Evolutionary conservation across 139 green algal species (phyloP), one percentile per base, ranked within the genome.

Genomic region (Klebsormidium nitens): DNA sequence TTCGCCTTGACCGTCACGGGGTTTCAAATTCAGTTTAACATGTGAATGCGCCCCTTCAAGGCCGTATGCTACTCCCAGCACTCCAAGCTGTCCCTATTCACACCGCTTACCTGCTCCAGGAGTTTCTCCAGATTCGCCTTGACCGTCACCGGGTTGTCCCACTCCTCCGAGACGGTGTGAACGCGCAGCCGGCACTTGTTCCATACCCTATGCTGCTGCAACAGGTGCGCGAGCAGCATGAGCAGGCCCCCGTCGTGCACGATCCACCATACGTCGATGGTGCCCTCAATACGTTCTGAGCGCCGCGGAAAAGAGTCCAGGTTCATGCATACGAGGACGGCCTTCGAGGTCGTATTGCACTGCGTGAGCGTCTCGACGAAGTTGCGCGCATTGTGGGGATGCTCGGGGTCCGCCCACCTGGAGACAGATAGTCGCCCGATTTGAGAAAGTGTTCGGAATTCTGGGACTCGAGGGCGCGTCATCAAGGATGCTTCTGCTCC

Each of bases 251-350:
- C 71, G 36, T 78, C 71, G 63, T 78, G 63, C 19, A 73, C 28
- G 6, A 78, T 52, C 71, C 71, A 78, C 61, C 64, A 78, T 8
- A 71, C 39, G 55, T 78, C 71, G 31, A 78, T 72, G 14, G n/a
- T 59, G 3, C 47, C 60, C 4, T 5, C 5, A 2, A 42, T 39
- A 34, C 5, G 3, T 19, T 17, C 2, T 5, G 17, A 28, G 19
- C 59, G 4, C 4, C 11, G 14, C 6, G 55, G 56, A 37, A 60
- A 67, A 8, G 28, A 35, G 8, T 75, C 36, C 35, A 69, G 57
- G 26, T 52, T 5, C 14, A 44, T 23, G 40, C 14, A 31, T 3
- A 75, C 17, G 2, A 75, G 6, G 17, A 75, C 31, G 6, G 56
- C 57, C 68, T 69, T 75, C 36, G 32, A 36, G 32, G n/a, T 35